Evolutionary conservation across 2,329 filamentous ascomycete genomes (phyloP).

Genomic region (Mycocentrospora acerina): DNA sequence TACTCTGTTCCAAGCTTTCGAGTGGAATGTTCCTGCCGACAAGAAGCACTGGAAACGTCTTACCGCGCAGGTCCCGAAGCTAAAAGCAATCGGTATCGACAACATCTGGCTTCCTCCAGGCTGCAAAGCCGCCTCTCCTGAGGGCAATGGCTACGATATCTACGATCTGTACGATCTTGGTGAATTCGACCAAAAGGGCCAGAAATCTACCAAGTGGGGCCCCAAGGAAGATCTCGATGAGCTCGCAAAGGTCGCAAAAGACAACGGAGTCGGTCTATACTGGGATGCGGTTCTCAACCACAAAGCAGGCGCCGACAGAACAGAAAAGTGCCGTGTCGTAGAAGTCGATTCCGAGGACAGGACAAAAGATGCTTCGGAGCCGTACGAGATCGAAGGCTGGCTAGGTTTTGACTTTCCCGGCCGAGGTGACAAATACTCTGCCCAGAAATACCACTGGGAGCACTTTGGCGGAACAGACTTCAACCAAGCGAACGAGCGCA

Average conservation of each 20-base stretch:
- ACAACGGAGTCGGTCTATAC: slow-evolving; percentile 59
- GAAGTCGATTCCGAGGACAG: slow-evolving; percentile 65
- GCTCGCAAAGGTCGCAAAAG: slow-evolving; percentile 54
- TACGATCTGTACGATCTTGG: slow-evolving; percentile 72
- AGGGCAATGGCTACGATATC: slow-evolving; percentile 62
- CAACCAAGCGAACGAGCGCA: slow-evolving; percentile 58
- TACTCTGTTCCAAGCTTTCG: slow-evolving; percentile 67
- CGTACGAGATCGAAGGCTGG: slow-evolving; percentile 68
- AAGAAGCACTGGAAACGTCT: slow-evolving; percentile 63
- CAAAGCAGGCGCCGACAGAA: slow-evolving; percentile 67
- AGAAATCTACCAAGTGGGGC: slow-evolving; percentile 68
- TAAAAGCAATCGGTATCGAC: slow-evolving; percentile 60
- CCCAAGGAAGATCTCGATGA: slow-evolving; percentile 60
- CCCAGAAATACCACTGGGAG: slow-evolving; percentile 64
- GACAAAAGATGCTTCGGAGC: slow-evolving; percentile 54
- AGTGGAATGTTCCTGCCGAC: slow-evolving; percentile 69
- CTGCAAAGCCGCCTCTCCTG: slow-evolving; percentile 64
- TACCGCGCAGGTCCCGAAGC: slow-evolving; percentile 51
- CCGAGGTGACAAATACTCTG: slow-evolving; percentile 60
- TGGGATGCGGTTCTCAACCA: slow-evolving; percentile 75
- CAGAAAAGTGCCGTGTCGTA: slow-evolving; percentile 62
- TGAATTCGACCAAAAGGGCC: slow-evolving; percentile 72
- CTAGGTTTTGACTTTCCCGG: slow-evolving; percentile 66
- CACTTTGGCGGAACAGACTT: slow-evolving; percentile 71
- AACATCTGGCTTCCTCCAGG: slow-evolving; percentile 67